Evolutionary conservation across 768 basidiomycete species (phyloP), one percentile per base, ranked within the genome.

Genomic region (Sutorius australiensis): DNA sequence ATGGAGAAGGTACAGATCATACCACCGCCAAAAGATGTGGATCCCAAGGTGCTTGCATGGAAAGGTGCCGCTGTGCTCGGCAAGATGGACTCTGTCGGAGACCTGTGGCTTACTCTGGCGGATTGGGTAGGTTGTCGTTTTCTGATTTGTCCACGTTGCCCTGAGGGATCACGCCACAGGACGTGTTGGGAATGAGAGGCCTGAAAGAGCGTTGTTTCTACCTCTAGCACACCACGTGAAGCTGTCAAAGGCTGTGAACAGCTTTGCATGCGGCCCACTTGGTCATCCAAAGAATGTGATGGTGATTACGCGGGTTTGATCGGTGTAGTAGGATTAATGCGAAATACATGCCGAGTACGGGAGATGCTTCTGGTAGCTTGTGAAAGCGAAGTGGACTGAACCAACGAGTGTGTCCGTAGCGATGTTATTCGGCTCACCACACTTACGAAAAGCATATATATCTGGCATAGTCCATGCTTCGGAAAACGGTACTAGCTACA

Each of bases 1-100:
- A 91, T 94, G 83, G 87, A 89, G 64, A 89, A 88, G 61, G 88
- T 95, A 7, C 84, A 87, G 58, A 90, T 97, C 53, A 89, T 98
- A 42, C 91, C 93, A n/a, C 88, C 93, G 2, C 94, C 95, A 1
- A 89, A 94, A 67, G 92, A 93, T 55, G 82, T 98, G 40, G 94
- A 98, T 69, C 92, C 92, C 6, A 80, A 84, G 24, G 84, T 92
- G 34, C 79, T 98, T 31, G 85, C 84, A 14, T 99, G 97, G 97
- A 98, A 98, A 69, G 97, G 97, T 10, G 92, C 87, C 6, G 82
- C 87, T 8, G 92, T 95, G 12, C 81, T 98, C 38, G 90, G 87
- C 27, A 91, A 92, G 71, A 88, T 98, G 82, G 97, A 99, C 47
- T 83, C 85, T 3, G 83, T 89, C 41, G 79, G 82, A 30, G 97